Conservation (phyloP, 768 basidiomycete genomes). For the Leucocoprinus sp. region DNA sequence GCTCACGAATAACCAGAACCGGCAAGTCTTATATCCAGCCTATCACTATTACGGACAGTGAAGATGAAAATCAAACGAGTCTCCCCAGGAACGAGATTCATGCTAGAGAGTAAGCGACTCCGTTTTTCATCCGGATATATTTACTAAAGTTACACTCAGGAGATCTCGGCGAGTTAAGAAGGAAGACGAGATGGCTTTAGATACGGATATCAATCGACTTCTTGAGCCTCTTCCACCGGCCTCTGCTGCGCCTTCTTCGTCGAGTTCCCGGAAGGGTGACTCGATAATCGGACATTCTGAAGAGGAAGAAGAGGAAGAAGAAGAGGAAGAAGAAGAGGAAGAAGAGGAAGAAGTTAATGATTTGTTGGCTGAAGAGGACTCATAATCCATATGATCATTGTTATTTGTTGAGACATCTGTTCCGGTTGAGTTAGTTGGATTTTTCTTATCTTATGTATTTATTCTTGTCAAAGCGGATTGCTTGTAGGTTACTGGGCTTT, state of each 20-base stretch:
- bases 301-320: constrained; percentile 30
- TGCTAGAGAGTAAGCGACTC: not conserved
- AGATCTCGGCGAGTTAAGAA: constrained; percentile 11
- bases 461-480: not conserved
- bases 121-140: not conserved
- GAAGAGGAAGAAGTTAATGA: constrained; percentile 49
- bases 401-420: not conserved
- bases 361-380: constrained; percentile 31
- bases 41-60: constrained; percentile 30
- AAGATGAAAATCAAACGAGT: constrained; percentile 17
- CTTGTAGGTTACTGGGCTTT: too few relatives aligned
- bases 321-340: constrained; percentile 35
- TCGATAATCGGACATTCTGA: constrained; percentile 36
- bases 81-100: constrained; percentile 1
- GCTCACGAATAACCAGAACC: constrained; percentile 22
- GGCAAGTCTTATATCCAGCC: constrained; percentile 28
- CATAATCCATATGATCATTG: not conserved
- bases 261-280: constrained; percentile 24
- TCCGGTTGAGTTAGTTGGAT: not conserved
- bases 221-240: constrained; percentile 22
- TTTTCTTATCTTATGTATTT: not conserved
- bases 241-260: constrained; percentile 10
- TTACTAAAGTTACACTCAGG: not conserved
- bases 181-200: constrained; percentile 18
- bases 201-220: constrained; percentile 30